Percentiles rank a stretch among this genome's conserved stretches.
Evolutionary conservation across 2,329 filamentous ascomycete genomes (phyloP).

Genomic region (Tolypocladium sp.): DNA sequence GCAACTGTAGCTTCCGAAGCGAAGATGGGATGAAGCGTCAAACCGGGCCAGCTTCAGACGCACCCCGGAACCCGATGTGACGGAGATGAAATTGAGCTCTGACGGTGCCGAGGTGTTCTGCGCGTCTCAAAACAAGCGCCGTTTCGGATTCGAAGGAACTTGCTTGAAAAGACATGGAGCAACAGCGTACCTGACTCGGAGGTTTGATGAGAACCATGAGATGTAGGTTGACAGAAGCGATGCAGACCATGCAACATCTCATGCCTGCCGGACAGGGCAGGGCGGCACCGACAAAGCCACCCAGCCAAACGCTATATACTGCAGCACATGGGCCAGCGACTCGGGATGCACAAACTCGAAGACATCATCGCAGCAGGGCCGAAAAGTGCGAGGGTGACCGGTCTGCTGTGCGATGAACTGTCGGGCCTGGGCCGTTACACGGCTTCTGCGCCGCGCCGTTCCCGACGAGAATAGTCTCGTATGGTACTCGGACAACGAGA

Average conservation of each 20-base stretch:
- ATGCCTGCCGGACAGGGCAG: not conserved
- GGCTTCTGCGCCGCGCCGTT: conserved; percentile 19
- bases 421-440: conserved; percentile 13
- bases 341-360: not conserved
- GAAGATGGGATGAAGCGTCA: not conserved
- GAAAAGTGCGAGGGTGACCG: not conserved
- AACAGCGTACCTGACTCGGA: not conserved
- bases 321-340: not conserved
- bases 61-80: not conserved
- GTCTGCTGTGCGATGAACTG: conserved; percentile 1
- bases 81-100: not conserved
- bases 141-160: not conserved
- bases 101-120: not conserved
- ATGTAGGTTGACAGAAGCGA: not conserved
- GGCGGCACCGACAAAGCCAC: not conserved
- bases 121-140: not conserved
- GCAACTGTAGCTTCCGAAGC: not conserved
- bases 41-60: not conserved
- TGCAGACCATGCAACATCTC: not conserved
- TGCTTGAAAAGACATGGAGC: not conserved
- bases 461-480: conserved; percentile 27
- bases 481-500: conserved; percentile 11
- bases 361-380: not conserved
- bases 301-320: not conserved
- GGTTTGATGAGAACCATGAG: not conserved